Conservation (phyloP, 306 rosid species). For the Fragaria ananassa region DNA sequence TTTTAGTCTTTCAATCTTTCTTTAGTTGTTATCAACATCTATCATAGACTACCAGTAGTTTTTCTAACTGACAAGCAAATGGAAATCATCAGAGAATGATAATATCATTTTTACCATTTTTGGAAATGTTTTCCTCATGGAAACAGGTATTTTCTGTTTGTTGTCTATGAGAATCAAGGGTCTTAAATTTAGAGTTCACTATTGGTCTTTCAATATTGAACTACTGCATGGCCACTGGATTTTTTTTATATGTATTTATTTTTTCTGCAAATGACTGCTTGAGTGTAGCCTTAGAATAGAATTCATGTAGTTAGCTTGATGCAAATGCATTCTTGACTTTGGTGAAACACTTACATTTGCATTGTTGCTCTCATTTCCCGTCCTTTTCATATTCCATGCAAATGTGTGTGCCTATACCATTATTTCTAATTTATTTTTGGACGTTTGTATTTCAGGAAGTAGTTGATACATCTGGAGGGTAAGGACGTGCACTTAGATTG, state of each 20-base stretch:
- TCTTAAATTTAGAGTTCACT: background rate
- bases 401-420: background rate
- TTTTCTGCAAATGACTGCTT: background rate
- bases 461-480: slow-evolving; percentile 94
- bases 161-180: background rate
- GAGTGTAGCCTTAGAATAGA: background rate
- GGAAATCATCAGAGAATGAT: background rate
- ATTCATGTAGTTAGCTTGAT: background rate
- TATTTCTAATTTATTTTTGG: background rate
- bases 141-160: background rate
- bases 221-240: background rate
- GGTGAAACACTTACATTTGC: background rate
- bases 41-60: background rate
- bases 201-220: background rate
- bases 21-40: background rate
- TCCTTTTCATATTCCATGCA: background rate
- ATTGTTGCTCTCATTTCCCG: background rate
- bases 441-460: slow-evolving; percentile 70
- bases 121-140: background rate
- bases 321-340: background rate
- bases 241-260: too few species aligned
- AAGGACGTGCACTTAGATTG: slow-evolving; percentile 13
- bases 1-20: background rate
- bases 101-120: background rate
- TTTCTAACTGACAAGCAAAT: background rate